Conservation (phyloP, 805 yeast genomes). For the Candida stauntonica region DNA sequence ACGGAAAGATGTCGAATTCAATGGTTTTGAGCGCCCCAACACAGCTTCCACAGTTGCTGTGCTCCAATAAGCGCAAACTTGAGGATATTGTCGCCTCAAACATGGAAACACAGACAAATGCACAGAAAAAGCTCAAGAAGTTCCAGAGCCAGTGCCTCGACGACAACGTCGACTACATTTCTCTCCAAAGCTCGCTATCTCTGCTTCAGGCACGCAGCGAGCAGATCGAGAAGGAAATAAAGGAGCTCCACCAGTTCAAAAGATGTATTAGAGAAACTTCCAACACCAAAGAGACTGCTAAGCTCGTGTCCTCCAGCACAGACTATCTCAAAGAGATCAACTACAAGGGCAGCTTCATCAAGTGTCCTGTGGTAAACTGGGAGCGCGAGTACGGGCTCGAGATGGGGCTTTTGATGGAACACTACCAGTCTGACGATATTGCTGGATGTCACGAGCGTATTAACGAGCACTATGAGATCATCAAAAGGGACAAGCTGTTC, state of each 20-base stretch:
- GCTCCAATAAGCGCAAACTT: conserved; percentile 10
- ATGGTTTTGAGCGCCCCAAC: conserved; percentile 1
- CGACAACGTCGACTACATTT: conserved; percentile 22
- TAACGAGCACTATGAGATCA: conserved; percentile 25
- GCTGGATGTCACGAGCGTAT: conserved; percentile 15
- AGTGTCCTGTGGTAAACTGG: conserved; percentile 26
- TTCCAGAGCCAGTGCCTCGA: conserved; percentile 18
- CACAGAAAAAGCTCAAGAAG: conserved; percentile 7
- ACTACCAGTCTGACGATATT: conserved; percentile 4
- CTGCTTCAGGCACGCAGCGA: conserved; percentile 18
- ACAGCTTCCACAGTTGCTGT: not conserved
- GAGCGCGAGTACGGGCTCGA: conserved; percentile 22
- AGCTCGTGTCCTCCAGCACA: conserved; percentile 13
- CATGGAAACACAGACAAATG: not conserved
- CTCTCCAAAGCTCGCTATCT: conserved; percentile 22
- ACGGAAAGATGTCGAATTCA: conserved; percentile 6
- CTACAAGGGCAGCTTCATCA: conserved; percentile 23
- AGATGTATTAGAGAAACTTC: conserved; percentile 15
- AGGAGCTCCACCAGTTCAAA: conserved; percentile 21
- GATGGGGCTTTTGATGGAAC: conserved; percentile 9
- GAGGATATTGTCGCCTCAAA: not conserved
- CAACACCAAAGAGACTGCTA: conserved; percentile 16
- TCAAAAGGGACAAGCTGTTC: conserved; percentile 25
- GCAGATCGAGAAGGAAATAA: conserved; percentile 19
- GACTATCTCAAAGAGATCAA: conserved; percentile 25